Evolutionary conservation across 2,329 filamentous ascomycete genomes (phyloP), one percentile per base, ranked within the genome.

Genomic region (Cadophora malorum): DNA sequence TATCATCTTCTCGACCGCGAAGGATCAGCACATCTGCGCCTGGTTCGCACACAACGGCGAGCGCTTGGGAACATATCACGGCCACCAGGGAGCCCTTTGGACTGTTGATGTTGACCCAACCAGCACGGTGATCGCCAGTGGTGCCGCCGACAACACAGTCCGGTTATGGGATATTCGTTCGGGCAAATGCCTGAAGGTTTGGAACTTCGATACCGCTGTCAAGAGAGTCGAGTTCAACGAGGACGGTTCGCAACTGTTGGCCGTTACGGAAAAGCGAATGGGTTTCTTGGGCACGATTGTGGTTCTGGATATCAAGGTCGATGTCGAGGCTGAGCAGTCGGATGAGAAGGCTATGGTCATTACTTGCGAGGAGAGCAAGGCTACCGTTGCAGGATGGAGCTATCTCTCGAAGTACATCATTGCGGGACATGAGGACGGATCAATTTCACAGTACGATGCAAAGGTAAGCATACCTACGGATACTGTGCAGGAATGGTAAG

Each of bases 41-140:
- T 99, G 96, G 96, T 98, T 89, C 83, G 91, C 94, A 73, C 94
- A 96, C 84, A 99, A 99, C 82, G 96, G 96, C 83, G 96, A 99
- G 86, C 92, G 96, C 78, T 88, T 98, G 77, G 96, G 96, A 78
- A 96, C 95, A 76, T 99, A 98, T 85, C 90, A 93, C 79, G 96
- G 96, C 81, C 96, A 99, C 83, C 91, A 96, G 81, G 96, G 96
- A 83, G 95, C 96, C 77, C 92, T 99, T 84, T 99, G 96, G 96
- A 97, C 96, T 71, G 92, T 99, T 81, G 96, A 99, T 79, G 91
- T 97, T 78, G 93, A 97, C 83, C 94, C 95, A 73, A 94, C 94
- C 77, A 92, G 91, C 72, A 93, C 92, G 77, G 88, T 99, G 79
- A 90, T 98, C 79, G 96, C 95, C 78, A 96, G 93, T 70, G 96